These are phyloP conservation scores for Fagopyrum esculentum DNA, from an alignment of 148 eudicot genomes.

Conservation along the genomic window DNA sequence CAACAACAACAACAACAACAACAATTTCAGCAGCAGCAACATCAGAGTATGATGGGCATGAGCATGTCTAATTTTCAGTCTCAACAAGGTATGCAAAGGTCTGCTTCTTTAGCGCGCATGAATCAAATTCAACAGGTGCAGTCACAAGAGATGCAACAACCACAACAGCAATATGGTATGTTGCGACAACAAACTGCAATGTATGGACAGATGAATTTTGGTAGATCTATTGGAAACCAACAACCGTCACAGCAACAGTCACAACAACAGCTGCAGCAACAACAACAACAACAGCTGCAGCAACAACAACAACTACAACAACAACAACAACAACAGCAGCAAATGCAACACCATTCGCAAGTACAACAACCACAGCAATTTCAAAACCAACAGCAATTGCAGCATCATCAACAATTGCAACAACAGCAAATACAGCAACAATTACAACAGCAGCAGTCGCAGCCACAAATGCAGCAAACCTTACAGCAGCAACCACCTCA, in stretches of 20 bases:
- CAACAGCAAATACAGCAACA: constrained; percentile 33
- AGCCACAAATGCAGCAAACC: constrained; percentile 32
- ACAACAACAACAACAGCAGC: constrained; percentile 2
- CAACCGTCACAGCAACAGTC: constrained; percentile 27
- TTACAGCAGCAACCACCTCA: constrained; percentile 28
- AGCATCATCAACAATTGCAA: constrained; percentile 30
- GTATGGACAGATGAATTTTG: constrained; percentile 61
- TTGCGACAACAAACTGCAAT: constrained; percentile 41
- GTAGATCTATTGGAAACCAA: constrained; percentile 29
- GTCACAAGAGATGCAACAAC: constrained; percentile 25
- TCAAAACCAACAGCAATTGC: constrained; percentile 26
- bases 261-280: constrained; percentile 22
- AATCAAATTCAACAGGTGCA: constrained; percentile 27
- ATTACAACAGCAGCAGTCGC: constrained; percentile 22
- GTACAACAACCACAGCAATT: constrained; percentile 37
- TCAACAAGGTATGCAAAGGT: constrained; percentile 29
- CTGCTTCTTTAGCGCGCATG: constrained; percentile 29
- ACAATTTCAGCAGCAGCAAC: constrained; percentile 24
- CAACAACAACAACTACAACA: not conserved
- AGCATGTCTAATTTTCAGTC: constrained; percentile 21
- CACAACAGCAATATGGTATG: constrained; percentile 26
- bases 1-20: constrained; percentile 34
- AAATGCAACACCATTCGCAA: constrained; percentile 15
- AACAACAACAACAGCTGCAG: constrained; percentile 15
- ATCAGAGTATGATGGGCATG: constrained; percentile 34